These are phyloP conservation scores for Onygenales sp. DNA, from an alignment of 2,329 filamentous ascomycete species.

Conservation along the genomic window DNA sequence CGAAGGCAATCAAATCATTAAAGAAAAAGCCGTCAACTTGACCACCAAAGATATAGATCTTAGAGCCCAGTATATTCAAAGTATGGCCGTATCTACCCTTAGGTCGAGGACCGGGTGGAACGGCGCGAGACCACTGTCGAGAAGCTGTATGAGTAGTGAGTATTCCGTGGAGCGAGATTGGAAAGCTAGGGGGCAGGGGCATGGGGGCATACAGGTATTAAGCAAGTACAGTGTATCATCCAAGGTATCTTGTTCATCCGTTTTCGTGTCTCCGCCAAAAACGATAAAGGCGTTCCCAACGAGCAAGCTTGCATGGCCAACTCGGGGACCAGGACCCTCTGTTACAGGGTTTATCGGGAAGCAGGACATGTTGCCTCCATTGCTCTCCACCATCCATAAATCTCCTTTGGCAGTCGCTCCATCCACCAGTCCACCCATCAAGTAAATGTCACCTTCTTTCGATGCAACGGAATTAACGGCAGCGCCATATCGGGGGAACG, in stretches of 20 bases:
- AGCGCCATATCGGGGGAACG: constrained; percentile 93
- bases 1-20: constrained; percentile 92
- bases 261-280: constrained; percentile 95
- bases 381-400: constrained; percentile 94
- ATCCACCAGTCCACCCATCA: constrained; percentile 95
- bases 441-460: constrained; percentile 93
- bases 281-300: constrained; percentile 99
- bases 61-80: constrained; percentile 90
- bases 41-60: constrained; percentile 94
- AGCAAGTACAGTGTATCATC: constrained; percentile 94
- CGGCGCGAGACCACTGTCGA: constrained; percentile 91
- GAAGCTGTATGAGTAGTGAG: constrained; percentile 54
- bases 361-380: constrained; percentile 69
- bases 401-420: constrained; percentile 94
- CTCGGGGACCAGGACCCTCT: constrained; percentile 87
- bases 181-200: neutral
- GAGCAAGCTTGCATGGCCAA: constrained; percentile 85
- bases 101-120: constrained; percentile 76
- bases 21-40: constrained; percentile 97
- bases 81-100: constrained; percentile 93
- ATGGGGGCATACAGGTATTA: constrained; percentile 68
- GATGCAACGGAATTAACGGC: constrained; percentile 88
- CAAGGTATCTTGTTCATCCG: constrained; percentile 80
- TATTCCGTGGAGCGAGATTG: constrained; percentile 16
- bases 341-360: constrained; percentile 86